These are phyloP conservation scores for Lactarius sanguifluus DNA, from an alignment of 768 basidiomycete species.

Conservation along the genomic window DNA sequence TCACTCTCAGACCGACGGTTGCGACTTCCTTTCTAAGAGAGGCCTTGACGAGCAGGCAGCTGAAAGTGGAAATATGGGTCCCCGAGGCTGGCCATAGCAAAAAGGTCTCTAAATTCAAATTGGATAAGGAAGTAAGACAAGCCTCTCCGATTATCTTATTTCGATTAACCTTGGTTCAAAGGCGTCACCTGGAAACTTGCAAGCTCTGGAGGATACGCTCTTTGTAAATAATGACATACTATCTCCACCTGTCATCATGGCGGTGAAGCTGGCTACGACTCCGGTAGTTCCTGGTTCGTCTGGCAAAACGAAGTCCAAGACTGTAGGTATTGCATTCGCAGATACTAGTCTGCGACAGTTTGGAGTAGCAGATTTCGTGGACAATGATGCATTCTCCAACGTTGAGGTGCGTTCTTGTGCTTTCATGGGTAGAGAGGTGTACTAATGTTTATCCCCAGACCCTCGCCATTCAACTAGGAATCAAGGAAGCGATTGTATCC, in stretches of 20 bases:
- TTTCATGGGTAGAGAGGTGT: conserved; percentile 4
- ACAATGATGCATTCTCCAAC: conserved; percentile 95
- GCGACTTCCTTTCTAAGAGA: conserved; percentile 85
- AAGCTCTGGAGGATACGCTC: conserved; percentile 53
- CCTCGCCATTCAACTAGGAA: conserved; percentile 90
- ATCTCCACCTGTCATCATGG: conserved; percentile 85
- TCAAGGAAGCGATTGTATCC: conserved; percentile 91
- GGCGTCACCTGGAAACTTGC: conserved; percentile 77
- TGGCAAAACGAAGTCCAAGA: conserved; percentile 59
- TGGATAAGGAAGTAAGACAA: conserved; percentile 72
- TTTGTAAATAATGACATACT: conserved; percentile 80
- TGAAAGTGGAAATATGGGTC: conserved; percentile 89
- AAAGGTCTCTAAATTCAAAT: conserved; percentile 67
- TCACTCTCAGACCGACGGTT: conserved; percentile 70
- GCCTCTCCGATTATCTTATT: background rate
- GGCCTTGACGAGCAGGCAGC: conserved; percentile 84
- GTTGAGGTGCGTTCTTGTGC: conserved; percentile 61
- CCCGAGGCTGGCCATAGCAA: conserved; percentile 73
- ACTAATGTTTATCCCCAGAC: conserved; percentile 51
- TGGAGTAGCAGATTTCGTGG: conserved; percentile 88
- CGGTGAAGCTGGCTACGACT: conserved; percentile 71
- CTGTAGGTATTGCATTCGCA: conserved; percentile 86
- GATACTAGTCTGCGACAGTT: conserved; percentile 84
- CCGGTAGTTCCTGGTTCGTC: conserved; percentile 42
- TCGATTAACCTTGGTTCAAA: conserved; percentile 32